Base-by-base conservation (phyloP, 768 basidiomycete species). In the Boletellus ananas region DNA sequence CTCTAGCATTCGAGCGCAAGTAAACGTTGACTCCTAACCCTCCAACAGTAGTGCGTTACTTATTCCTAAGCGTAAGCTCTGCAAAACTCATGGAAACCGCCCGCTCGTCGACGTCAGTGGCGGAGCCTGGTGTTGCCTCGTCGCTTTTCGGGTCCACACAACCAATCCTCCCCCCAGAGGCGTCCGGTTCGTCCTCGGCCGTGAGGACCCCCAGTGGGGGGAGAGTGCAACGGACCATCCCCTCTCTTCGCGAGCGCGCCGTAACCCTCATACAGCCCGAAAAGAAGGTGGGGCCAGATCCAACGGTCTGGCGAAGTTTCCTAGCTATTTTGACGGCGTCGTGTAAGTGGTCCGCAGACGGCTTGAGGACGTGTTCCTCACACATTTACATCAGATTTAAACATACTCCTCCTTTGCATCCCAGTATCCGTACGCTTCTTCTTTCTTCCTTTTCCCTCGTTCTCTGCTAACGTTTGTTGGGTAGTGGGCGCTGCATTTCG, bases 401-500 rank as follows among this genome's bases (percentile, higher is more conserved):
- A 90, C 58, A 11, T 87, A n/a, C 68, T 90, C 11, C 73, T 89
- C 0, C 55, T 85, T 9, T 89, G 77, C 60, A 88, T 90, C 23
- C 87, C 87, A 2, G 58, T 89, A 54, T 84, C 87, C 1, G 87
- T 70, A 58, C 80, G 64, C 62, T 6, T 46, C 12, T 0, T 4
- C 20, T 12, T 25, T 49, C 11, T 42, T 25, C 33, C 16, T 36
- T 38, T 37, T 20, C 37, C 46, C 9, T 39, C 36, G 3, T 14
- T 37, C 42, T 37, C 34, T 17, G 13, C 31, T 50, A 9, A 55
- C 23, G 37, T 44, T 43, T 21, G 37, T 34, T 51, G 14, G 52
- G 25, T 16, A 90, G 87, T 90, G 87, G 88, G 84, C 77, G 3
- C 70, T 90, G 3, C 72, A 89, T 66, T 90, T 86, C 43, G 75